A percentile compares a stretch with the other conserved stretches of the same genome.
Evolutionary conservation across 495 filamentous ascomycete genomes (phyloP).

Genomic region (Amniculicola lignicola): DNA sequence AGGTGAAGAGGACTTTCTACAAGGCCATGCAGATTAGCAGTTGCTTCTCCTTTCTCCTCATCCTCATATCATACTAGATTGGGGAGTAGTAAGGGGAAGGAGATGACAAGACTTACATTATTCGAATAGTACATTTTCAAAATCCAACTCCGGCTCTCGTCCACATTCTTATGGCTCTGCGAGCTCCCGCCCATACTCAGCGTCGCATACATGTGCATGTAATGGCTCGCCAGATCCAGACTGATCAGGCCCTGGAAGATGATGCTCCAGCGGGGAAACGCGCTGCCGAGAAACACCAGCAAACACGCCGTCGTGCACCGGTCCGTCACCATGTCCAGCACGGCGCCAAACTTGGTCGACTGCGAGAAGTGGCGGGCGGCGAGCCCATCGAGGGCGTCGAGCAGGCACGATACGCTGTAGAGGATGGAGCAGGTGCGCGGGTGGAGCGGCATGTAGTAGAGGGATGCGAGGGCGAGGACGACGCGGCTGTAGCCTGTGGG

Average conservation of each 20-base stretch:
- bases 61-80: too few relatives aligned
- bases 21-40: too few relatives aligned
- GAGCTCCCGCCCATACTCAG: conserved; percentile 72
- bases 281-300: conserved; percentile 86
- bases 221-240: conserved; percentile 90
- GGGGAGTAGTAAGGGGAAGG: too few relatives aligned
- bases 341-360: conserved; percentile 89
- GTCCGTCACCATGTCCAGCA: conserved; percentile 96
- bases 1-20: conserved; percentile 86
- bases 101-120: conserved; percentile 60
- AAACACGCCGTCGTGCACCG: conserved; percentile 92
- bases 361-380: conserved; percentile 86
- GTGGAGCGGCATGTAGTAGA: conserved; percentile 98
- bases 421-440: conserved; percentile 89
- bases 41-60: too few relatives aligned
- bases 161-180: conserved; percentile 91
- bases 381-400: conserved; percentile 90
- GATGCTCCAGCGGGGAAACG: conserved; percentile 88
- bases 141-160: conserved; percentile 70
- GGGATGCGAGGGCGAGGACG: conserved; percentile 81
- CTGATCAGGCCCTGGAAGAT: conserved; percentile 90
- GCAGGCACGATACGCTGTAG: conserved; percentile 86
- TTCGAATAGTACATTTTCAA: conserved; percentile 96
- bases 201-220: conserved; percentile 97
- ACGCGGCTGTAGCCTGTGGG: conserved; percentile 78